phyloP scores from a whole-genome alignment of 371 early-diverging fungal genomes.

The Mortierella sp. region DNA sequence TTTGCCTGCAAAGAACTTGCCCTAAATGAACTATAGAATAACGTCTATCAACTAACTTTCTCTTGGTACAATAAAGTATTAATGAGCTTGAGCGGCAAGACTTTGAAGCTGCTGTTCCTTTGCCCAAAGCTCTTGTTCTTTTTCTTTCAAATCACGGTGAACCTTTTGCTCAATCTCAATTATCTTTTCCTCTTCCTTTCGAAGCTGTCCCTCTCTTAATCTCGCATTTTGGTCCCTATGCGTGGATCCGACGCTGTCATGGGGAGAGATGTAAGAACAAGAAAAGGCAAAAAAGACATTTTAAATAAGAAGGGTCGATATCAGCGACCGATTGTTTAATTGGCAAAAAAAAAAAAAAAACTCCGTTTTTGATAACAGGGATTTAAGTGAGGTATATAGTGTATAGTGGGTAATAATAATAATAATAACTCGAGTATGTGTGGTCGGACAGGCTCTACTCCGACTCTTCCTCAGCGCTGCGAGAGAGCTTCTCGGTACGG shows the following conservation, averaged over 20 bases:
- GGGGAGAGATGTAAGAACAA: neutral
- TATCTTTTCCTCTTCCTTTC: constrained; percentile 72
- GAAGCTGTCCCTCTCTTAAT: constrained; percentile 72
- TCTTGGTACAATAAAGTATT: too few relatives aligned
- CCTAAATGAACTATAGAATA: neutral
- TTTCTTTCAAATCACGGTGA: constrained; percentile 41
- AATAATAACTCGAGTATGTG: constrained; percentile 5
- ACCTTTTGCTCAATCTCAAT: constrained; percentile 32
- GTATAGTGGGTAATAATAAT: neutral
- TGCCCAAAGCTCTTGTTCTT: constrained; percentile 42
- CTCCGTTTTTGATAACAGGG: neutral
- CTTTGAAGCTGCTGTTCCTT: constrained; percentile 44
- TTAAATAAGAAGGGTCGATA: neutral
- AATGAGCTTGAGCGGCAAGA: constrained; percentile 19
- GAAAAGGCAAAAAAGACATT: neutral
- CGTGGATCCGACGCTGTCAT: constrained; percentile 57
- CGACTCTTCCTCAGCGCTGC: constrained; percentile 62
- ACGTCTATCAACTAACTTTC: too few relatives aligned
- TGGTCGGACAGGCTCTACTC: constrained; percentile 55
- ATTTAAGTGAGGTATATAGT: neutral
- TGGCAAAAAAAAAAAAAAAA: neutral
- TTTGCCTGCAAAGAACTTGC: neutral
- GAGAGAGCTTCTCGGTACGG: constrained; percentile 93
- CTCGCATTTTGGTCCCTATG: constrained; percentile 47
- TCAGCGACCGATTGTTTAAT: constrained; percentile 2